phyloP scores from a whole-genome alignment of 495 filamentous ascomycete species.

The Tuber aestivum region DNA sequence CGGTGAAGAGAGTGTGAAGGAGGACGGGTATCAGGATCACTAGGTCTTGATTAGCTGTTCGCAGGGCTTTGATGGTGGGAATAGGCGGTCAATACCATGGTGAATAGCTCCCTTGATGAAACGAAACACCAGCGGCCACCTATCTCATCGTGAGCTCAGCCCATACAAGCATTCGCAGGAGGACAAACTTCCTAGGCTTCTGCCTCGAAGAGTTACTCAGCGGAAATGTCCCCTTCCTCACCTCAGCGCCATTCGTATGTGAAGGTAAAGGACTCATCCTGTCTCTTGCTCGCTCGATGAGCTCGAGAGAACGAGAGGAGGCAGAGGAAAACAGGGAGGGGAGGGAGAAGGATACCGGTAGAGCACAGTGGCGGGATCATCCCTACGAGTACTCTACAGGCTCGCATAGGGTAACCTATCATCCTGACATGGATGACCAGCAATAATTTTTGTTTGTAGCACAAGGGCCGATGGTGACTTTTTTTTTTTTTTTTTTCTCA shows the following conservation, averaged over 20 bases:
- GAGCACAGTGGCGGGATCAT: background rate
- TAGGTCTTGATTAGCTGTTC: slow-evolving; percentile 9
- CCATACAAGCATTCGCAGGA: background rate
- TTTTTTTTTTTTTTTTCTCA: background rate
- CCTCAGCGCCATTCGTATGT: slow-evolving; percentile 3
- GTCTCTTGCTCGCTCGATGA: background rate
- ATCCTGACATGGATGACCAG: background rate
- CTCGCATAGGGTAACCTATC: background rate
- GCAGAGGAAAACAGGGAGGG: background rate
- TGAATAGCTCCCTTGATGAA: slow-evolving; percentile 75
- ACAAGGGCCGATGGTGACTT: background rate
- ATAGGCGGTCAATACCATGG: slow-evolving; percentile 41
- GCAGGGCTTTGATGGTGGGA: background rate
- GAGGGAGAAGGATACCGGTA: background rate
- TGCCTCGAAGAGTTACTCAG: slow-evolving; percentile 50
- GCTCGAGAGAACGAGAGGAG: background rate
- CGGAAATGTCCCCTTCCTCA: slow-evolving; percentile 44
- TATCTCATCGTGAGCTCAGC: slow-evolving; percentile 31
- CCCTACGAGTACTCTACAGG: background rate
- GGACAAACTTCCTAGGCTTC: slow-evolving; percentile 53
- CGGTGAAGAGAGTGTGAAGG: slow-evolving; percentile 59
- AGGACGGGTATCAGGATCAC: slow-evolving; percentile 59
- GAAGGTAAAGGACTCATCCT: background rate
- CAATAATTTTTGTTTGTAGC: background rate
- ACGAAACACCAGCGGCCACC: slow-evolving; percentile 67